These are phyloP conservation scores for Vigna reflexopilosa DNA, from an alignment of 306 rosid species.

Conservation along the genomic window DNA sequence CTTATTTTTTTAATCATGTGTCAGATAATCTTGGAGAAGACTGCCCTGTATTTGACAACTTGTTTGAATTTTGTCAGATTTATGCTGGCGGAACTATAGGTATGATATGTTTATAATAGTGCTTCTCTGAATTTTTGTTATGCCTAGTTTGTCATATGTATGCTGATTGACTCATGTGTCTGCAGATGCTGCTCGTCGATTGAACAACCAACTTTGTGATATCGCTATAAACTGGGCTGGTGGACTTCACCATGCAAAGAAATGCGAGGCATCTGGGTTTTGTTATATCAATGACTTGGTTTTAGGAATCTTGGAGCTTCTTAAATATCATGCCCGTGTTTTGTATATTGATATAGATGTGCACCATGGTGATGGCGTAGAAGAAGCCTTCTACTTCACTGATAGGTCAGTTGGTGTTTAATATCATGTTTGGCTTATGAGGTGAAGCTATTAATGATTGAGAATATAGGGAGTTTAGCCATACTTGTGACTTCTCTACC, in stretches of 20 bases:
- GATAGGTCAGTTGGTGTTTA: constrained; percentile 67
- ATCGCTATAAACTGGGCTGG: constrained; percentile 99
- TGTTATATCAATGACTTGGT: constrained; percentile 98
- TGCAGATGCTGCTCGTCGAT: constrained; percentile 94
- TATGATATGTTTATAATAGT: constrained; percentile 40
- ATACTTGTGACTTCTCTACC: constrained; percentile 35
- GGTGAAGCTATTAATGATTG: constrained; percentile 13
- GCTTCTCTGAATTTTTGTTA: constrained; percentile 23
- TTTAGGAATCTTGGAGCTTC: constrained; percentile 95
- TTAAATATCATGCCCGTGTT: constrained; percentile 94
- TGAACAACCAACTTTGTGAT: constrained; percentile 90
- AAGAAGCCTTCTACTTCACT: constrained; percentile 97
- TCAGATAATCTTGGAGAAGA: constrained; percentile 99
- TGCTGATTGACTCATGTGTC: constrained; percentile 30
- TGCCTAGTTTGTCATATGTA: constrained; percentile 32
- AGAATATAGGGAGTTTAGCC: background rate
- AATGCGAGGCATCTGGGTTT: constrained; percentile 99
- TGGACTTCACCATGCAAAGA: constrained; percentile 97
- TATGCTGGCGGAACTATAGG: constrained; percentile 99
- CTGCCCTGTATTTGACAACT: constrained; percentile 95
- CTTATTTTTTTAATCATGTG: constrained; percentile 34
- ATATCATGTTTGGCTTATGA: constrained; percentile 25
- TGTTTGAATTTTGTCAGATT: constrained; percentile 97
- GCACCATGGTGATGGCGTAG: constrained; percentile 99
- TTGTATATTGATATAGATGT: constrained; percentile 96